Conservation (phyloP, 2,329 filamentous ascomycete species). For the Rhinocladiella similis region DNA sequence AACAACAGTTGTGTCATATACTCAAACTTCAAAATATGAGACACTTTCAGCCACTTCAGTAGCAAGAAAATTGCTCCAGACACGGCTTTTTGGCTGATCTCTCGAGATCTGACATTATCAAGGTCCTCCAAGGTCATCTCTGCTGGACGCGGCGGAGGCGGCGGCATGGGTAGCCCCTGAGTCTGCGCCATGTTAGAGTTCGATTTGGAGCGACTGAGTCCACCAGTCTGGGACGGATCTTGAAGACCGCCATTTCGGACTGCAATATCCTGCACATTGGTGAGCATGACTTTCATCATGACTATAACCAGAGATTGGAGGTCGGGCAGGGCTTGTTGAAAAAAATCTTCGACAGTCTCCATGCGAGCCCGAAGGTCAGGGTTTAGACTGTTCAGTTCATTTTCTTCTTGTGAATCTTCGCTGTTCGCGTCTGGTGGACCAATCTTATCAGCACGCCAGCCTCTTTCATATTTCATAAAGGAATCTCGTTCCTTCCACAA, state of each 20-base stretch:
- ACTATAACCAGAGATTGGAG: conserved; percentile 93
- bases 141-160: conserved; percentile 26
- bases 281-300: conserved; percentile 80
- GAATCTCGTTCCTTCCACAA: conserved; percentile 91
- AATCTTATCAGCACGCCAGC: conserved; percentile 65
- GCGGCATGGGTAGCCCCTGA: conserved; percentile 27
- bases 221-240: conserved; percentile 51
- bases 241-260: conserved; percentile 44
- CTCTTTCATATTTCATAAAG: conserved; percentile 88
- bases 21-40: conserved; percentile 92
- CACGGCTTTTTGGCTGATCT: conserved; percentile 87
- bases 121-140: conserved; percentile 66
- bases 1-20: conserved; percentile 90
- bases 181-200: conserved; percentile 26
- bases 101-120: conserved; percentile 76
- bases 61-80: conserved; percentile 86
- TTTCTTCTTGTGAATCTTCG: conserved; percentile 38
- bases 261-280: conserved; percentile 84
- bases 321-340: conserved; percentile 75
- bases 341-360: conserved; percentile 76
- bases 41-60: conserved; percentile 94
- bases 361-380: conserved; percentile 65
- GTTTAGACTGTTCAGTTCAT: conserved; percentile 41
- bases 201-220: conserved; percentile 32
- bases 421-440: conserved; percentile 34